Conservation (phyloP, 2,329 filamentous ascomycete genomes). For the Volutella citrinella region DNA sequence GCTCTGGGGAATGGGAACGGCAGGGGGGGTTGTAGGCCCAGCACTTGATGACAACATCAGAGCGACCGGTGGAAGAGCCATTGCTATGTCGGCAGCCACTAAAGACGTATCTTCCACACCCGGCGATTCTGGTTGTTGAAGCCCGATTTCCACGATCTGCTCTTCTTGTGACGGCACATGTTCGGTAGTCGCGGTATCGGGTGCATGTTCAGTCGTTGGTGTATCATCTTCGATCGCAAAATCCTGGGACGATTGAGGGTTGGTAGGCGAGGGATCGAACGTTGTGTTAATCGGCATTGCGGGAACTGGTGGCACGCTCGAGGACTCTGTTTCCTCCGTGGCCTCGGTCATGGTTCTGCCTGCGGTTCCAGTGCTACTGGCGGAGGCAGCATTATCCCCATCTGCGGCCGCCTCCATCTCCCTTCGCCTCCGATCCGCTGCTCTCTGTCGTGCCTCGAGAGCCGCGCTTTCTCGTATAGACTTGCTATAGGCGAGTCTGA, state of each 20-base stretch:
- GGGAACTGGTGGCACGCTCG: conserved; percentile 20
- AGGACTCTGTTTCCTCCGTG: conserved; percentile 14
- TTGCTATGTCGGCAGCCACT: conserved; percentile 19
- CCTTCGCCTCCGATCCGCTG: conserved; percentile 50
- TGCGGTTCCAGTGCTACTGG: too few species aligned
- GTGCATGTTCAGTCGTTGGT: too few species aligned
- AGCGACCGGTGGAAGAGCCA: conserved; percentile 20
- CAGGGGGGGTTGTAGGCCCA: conserved; percentile 9
- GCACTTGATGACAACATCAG: conserved; percentile 14
- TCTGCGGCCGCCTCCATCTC: conserved; percentile 47
- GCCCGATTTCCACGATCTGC: conserved; percentile 7
- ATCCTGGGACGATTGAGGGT: too few species aligned
- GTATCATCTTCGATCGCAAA: too few species aligned
- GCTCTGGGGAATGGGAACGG: conserved; percentile 12
- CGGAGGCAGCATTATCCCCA: too few species aligned
- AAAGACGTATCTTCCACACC: conserved; percentile 16
- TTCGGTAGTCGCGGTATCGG: conserved; percentile 8
- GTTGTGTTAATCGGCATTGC: conserved; percentile 8
- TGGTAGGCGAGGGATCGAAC: too few species aligned
- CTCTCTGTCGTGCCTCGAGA: conserved; percentile 50
- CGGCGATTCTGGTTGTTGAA: conserved; percentile 14
- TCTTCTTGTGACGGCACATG: conserved; percentile 11
- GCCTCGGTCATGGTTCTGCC: too few species aligned
- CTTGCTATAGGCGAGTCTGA: conserved; percentile 81
- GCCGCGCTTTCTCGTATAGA: conserved; percentile 74